phyloP scores from a whole-genome alignment of 1,139 yeast species.

The Candida glucosophila region DNA sequence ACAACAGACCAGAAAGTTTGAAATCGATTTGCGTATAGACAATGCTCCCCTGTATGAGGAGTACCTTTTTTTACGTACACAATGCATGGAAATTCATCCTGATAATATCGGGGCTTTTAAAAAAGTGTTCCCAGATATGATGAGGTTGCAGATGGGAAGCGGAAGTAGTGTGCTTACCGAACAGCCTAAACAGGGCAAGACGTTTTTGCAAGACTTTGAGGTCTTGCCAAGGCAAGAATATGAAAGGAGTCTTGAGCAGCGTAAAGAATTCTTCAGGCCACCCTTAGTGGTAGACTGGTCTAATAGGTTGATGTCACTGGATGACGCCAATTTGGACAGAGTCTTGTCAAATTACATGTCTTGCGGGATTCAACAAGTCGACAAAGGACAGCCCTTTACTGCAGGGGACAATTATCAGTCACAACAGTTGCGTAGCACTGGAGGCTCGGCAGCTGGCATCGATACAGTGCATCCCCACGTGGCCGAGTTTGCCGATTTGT shows the following conservation, averaged over 20 bases:
- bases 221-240: conserved; percentile 14
- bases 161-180: conserved; percentile 2
- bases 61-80: conserved; percentile 24
- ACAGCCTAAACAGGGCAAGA: not conserved
- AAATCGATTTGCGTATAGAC: conserved; percentile 16
- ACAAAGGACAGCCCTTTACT: conserved; percentile 1
- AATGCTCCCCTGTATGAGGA: conserved; percentile 20
- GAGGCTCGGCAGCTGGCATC: conserved; percentile 1
- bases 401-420: not conserved
- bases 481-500: conserved; percentile 42
- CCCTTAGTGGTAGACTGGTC: conserved; percentile 55
- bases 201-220: conserved; percentile 15
- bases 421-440: too few relatives aligned
- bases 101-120: conserved; percentile 27
- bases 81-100: conserved; percentile 36
- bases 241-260: conserved; percentile 6
- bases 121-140: conserved; percentile 11
- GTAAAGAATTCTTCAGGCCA: conserved; percentile 9
- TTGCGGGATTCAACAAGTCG: conserved; percentile 26
- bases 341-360: conserved; percentile 34
- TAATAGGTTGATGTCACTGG: conserved; percentile 43
- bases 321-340: conserved; percentile 33
- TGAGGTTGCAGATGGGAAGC: conserved; percentile 3
- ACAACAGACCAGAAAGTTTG: conserved; percentile 12
- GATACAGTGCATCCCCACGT: conserved; percentile 34